Conservation (phyloP, 176 grass and related monocot genomes). For the Oryza longistaminata region DNA sequence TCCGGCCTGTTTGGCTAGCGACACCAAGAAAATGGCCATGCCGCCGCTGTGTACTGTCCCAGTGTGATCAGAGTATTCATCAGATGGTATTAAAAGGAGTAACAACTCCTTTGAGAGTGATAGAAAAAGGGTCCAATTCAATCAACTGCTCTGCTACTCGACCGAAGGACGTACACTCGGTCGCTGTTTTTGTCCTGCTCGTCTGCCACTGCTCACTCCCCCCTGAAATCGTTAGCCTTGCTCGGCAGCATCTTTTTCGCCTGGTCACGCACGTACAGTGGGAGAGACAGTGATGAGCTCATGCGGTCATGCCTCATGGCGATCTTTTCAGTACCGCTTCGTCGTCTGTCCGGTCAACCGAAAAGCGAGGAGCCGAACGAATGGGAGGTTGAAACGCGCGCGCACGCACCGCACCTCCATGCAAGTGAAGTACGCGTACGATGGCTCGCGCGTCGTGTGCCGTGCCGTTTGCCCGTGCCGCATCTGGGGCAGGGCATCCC, state of each 20-base stretch:
- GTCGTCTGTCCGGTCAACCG: neutral
- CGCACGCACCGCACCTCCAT: neutral
- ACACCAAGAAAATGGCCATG: constrained; percentile 40
- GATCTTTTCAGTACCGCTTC: neutral
- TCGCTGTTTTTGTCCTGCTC: neutral
- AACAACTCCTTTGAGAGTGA: neutral
- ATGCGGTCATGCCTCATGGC: neutral
- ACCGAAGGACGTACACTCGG: neutral
- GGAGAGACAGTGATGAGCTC: neutral
- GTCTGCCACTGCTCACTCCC: neutral
- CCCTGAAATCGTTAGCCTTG: neutral
- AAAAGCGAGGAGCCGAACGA: neutral
- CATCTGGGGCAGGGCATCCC: too few relatives aligned
- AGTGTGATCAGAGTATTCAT: neutral
- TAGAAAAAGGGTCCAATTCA: neutral
- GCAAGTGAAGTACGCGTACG: neutral
- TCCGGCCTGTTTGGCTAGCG: neutral
- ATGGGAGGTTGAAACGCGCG: neutral
- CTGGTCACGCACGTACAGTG: neutral
- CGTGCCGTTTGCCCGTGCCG: too few relatives aligned
- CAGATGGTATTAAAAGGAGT: neutral
- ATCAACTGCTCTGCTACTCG: neutral
- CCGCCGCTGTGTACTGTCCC: neutral
- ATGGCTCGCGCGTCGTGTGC: neutral
- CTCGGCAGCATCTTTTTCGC: neutral